phyloP scores from a whole-genome alignment of 805 yeast species.

The Pichia eremophila region DNA sequence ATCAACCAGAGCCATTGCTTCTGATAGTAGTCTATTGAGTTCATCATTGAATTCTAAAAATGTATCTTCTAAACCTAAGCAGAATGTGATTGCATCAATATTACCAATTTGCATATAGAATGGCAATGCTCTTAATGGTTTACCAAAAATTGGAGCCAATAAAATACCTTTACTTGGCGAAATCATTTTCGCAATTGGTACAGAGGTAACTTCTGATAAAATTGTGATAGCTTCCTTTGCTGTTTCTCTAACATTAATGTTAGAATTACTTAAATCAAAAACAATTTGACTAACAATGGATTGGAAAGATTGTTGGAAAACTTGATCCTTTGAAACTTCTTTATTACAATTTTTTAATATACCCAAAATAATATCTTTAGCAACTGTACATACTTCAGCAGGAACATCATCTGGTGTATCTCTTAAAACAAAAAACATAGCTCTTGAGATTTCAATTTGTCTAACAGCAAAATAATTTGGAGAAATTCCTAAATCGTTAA shows the following conservation, averaged over 20 bases:
- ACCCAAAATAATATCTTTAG: constrained; percentile 56
- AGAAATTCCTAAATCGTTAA: constrained; percentile 60
- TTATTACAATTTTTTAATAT: constrained; percentile 59
- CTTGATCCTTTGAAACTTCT: constrained; percentile 50
- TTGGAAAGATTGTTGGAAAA: constrained; percentile 64
- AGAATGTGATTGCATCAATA: constrained; percentile 93
- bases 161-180: constrained; percentile 75
- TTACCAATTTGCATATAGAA: constrained; percentile 98
- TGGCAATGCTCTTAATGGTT: constrained; percentile 92
- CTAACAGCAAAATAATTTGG: constrained; percentile 63
- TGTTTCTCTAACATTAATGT: constrained; percentile 70
- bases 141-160: constrained; percentile 90
- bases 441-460: constrained; percentile 77
- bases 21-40: constrained; percentile 70
- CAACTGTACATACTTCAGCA: constrained; percentile 59
- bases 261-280: constrained; percentile 86
- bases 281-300: constrained; percentile 83
- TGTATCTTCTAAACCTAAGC: constrained; percentile 70
- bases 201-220: constrained; percentile 60
- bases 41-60: constrained; percentile 86
- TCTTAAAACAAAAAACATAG: constrained; percentile 79
- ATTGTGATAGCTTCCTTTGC: constrained; percentile 62
- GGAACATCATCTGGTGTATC: constrained; percentile 91
- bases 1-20: constrained; percentile 89
- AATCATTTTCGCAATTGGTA: constrained; percentile 66